These are phyloP conservation scores for Exophiala mesophila DNA, from an alignment of 2,329 filamentous ascomycete species.

Conservation along the genomic window DNA sequence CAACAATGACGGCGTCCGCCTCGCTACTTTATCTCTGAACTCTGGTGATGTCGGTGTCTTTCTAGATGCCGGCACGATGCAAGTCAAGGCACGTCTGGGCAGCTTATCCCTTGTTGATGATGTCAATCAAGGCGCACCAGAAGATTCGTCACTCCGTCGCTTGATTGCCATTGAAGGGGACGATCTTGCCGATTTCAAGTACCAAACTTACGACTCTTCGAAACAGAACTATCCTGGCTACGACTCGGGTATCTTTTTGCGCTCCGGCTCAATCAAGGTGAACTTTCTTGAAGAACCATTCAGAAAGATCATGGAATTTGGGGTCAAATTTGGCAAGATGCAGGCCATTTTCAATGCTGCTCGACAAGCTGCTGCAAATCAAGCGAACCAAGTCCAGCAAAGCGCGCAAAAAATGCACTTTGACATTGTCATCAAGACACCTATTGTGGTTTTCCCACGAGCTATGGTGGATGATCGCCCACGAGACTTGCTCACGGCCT, in stretches of 20 bases:
- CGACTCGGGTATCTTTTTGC: conserved; percentile 82
- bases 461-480: conserved; percentile 65
- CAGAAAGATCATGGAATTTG: conserved; percentile 94
- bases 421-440: conserved; percentile 87
- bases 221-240: conserved; percentile 84
- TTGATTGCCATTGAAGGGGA: conserved; percentile 93
- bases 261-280: conserved; percentile 90
- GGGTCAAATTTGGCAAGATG: conserved; percentile 99
- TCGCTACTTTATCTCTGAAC: conserved; percentile 88
- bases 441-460: conserved; percentile 90
- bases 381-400: conserved; percentile 89
- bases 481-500: conserved; percentile 82
- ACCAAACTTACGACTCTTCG: conserved; percentile 83
- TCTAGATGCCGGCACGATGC: conserved; percentile 78
- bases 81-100: conserved; percentile 78
- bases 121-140: conserved; percentile 81
- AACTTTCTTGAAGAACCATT: conserved; percentile 98
- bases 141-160: conserved; percentile 73
- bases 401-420: conserved; percentile 88
- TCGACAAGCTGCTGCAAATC: conserved; percentile 85
- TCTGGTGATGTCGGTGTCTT: conserved; percentile 90
- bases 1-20: conserved; percentile 93
- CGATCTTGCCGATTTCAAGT: conserved; percentile 92
- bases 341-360: conserved; percentile 98
- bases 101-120: conserved; percentile 88